A percentile compares a stretch with the other conserved stretches of the same genome.
Conservation (phyloP, 129 eudicot species). For the Heracleum sosnowskyi region DNA sequence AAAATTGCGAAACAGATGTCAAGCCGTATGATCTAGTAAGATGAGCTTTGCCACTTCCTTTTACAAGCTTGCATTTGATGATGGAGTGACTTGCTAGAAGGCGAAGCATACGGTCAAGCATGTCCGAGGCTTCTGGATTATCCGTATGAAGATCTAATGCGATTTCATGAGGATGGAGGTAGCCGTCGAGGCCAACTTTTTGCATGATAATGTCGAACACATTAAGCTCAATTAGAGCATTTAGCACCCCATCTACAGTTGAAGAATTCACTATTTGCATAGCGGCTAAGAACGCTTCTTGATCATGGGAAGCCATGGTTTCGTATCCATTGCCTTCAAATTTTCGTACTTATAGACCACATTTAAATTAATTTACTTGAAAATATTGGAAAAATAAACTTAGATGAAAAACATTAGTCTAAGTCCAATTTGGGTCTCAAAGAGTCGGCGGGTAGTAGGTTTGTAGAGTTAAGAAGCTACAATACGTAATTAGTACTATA, state of each 20-base stretch:
- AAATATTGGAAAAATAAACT: too few species aligned
- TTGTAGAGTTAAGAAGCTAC: too few species aligned
- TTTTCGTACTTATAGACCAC: too few species aligned
- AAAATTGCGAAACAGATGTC: constrained; percentile 22
- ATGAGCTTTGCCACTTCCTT: constrained; percentile 6
- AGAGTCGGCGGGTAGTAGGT: too few species aligned
- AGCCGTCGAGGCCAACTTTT: not conserved
- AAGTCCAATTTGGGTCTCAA: too few species aligned
- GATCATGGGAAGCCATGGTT: too few species aligned
- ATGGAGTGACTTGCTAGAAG: constrained; percentile 32
- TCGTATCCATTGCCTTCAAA: too few species aligned
- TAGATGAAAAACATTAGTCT: too few species aligned
- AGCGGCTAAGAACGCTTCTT: not conserved
- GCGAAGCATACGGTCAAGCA: constrained; percentile 38
- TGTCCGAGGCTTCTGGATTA: not conserved
- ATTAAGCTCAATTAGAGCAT: not conserved
- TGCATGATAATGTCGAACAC: not conserved
- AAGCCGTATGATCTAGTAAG: constrained; percentile 26
- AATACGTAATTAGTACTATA: too few species aligned
- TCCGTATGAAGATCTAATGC: not conserved
- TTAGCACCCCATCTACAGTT: not conserved
- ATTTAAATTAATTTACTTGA: too few species aligned
- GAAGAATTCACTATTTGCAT: not conserved
- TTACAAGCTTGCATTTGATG: constrained; percentile 18
- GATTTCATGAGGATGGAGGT: not conserved